Conservation (phyloP, 2,329 filamentous ascomycete species). For the Leptographium procerum region DNA sequence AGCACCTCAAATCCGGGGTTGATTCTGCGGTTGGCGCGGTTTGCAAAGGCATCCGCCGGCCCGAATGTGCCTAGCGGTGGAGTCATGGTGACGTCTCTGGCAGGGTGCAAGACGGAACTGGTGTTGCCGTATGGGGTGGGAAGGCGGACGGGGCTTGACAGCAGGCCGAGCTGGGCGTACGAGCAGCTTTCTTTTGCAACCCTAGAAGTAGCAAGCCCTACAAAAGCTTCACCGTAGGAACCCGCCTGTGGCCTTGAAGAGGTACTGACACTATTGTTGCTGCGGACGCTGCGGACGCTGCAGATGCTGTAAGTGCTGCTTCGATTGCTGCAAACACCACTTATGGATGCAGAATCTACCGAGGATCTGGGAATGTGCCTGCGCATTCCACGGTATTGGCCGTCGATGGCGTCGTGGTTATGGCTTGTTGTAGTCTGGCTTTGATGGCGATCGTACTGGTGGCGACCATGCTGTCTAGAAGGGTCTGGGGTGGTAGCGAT, state of each 20-base stretch:
- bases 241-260: background rate
- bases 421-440: conserved; percentile 10
- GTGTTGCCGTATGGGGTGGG: background rate
- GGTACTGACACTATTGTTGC: conserved; percentile 1
- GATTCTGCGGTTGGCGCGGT: conserved; percentile 22
- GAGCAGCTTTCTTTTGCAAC: background rate
- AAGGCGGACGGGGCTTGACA: background rate
- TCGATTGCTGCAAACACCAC: background rate
- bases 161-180: background rate
- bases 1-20: conserved; percentile 28
- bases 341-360: background rate
- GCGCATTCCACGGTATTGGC: conserved; percentile 10
- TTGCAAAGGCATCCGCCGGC: conserved; percentile 18
- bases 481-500: background rate
- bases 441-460: conserved; percentile 9
- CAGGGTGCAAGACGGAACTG: background rate
- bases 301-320: background rate
- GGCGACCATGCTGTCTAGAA: background rate
- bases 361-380: conserved; percentile 3
- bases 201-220: background rate
- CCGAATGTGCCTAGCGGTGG: conserved; percentile 21
- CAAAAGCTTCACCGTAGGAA: background rate
- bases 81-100: background rate
- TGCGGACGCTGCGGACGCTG: background rate
- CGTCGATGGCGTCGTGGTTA: background rate